phyloP scores from a whole-genome alignment of 225 moss, liverwort and hornwort species.

The Physcomitrium patens region DNA sequence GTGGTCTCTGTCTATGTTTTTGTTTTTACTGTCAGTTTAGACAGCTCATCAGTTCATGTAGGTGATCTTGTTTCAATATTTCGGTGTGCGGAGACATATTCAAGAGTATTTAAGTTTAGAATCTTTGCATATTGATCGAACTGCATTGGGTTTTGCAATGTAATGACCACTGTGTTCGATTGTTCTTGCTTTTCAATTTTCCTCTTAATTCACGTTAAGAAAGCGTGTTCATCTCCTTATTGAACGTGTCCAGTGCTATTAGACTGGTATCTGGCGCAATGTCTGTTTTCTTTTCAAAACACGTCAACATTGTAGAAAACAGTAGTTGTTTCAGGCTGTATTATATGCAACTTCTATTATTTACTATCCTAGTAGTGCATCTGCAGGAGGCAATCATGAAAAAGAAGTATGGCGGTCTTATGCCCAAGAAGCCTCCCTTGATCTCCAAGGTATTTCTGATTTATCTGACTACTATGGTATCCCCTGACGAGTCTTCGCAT shows the following conservation, averaged over 20 bases:
- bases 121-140: background rate
- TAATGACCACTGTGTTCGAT: background rate
- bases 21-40: too few species aligned
- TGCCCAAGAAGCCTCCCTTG: conserved; percentile 96
- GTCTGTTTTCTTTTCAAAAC: background rate
- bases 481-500: background rate
- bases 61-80: background rate
- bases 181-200: background rate
- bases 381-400: conserved; percentile 87
- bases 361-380: background rate
- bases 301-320: background rate
- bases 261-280: background rate
- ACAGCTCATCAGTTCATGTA: background rate
- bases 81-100: background rate
- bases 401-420: conserved; percentile 97
- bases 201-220: background rate
- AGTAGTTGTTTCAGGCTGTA: background rate
- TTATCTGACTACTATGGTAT: background rate
- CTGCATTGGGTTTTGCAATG: background rate
- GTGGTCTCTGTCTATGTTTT: too few species aligned
- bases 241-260: background rate
- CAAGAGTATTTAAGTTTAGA: background rate
- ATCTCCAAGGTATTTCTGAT: conserved; percentile 73
- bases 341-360: background rate
- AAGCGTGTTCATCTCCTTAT: background rate